phyloP scores from a whole-genome alignment of 2,329 filamentous ascomycete genomes.

The Fusarium sublunatum region DNA sequence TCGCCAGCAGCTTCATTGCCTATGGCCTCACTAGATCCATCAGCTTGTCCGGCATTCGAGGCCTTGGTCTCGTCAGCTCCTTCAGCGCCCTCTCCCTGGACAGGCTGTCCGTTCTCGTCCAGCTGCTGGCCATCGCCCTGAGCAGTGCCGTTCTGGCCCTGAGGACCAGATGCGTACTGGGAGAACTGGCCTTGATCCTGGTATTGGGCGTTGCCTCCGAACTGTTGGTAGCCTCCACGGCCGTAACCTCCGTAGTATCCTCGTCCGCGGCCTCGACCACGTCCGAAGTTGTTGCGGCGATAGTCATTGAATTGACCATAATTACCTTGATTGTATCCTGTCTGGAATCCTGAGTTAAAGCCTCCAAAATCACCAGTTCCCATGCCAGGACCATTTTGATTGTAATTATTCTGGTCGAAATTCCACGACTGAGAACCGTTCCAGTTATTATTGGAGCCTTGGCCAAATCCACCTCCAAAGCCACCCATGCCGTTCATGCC shows the following conservation, averaged over 20 bases:
- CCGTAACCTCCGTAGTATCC: conserved; percentile 68
- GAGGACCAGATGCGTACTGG: conserved; percentile 45
- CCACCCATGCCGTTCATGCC: conserved; percentile 83
- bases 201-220: conserved; percentile 54
- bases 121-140: conserved; percentile 45
- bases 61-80: conserved; percentile 25
- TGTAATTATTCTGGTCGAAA: conserved; percentile 90
- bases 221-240: conserved; percentile 64
- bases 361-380: conserved; percentile 82
- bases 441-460: conserved; percentile 81
- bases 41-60: conserved; percentile 36
- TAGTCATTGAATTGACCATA: conserved; percentile 87
- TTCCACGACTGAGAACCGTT: conserved; percentile 85
- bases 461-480: conserved; percentile 70
- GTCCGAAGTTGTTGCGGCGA: conserved; percentile 73
- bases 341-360: conserved; percentile 81
- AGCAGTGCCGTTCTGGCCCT: conserved; percentile 38
- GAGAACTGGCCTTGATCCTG: conserved; percentile 50
- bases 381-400: conserved; percentile 85
- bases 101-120: conserved; percentile 56
- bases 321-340: conserved; percentile 86
- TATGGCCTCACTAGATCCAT: conserved; percentile 47
- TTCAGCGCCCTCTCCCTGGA: conserved; percentile 41
- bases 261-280: conserved; percentile 73
- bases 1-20: conserved; percentile 46